Conservation (phyloP, 352 stramenopile species). For the Phytophthora crassamura region DNA sequence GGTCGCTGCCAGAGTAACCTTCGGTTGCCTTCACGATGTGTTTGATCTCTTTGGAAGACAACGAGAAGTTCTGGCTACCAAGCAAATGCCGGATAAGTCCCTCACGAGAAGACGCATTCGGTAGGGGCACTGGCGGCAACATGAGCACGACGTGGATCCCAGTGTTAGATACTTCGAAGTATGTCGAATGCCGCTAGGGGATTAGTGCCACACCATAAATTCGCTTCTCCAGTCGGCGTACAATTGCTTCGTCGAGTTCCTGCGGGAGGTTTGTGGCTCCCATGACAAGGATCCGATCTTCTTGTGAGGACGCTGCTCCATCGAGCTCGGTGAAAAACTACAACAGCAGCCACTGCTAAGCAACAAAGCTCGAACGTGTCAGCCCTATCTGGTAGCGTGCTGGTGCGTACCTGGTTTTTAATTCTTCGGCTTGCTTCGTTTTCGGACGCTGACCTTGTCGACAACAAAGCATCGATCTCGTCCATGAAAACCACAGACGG, state of each 20-base stretch:
- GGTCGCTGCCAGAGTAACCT: slow-evolving; percentile 87
- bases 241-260: slow-evolving; percentile 88
- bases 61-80: slow-evolving; percentile 51
- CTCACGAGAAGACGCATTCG: slow-evolving; percentile 57
- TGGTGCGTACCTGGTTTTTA: slow-evolving; percentile 82
- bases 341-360: neutral
- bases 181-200: neutral
- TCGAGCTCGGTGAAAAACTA: slow-evolving; percentile 92
- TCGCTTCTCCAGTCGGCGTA: slow-evolving; percentile 86
- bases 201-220: slow-evolving; percentile 75
- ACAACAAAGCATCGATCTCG: slow-evolving; percentile 89
- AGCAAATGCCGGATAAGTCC: slow-evolving; percentile 70
- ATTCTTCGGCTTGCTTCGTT: slow-evolving; percentile 89
- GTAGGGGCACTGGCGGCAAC: slow-evolving; percentile 70
- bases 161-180: neutral
- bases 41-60: slow-evolving; percentile 70
- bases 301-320: slow-evolving; percentile 68
- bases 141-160: neutral
- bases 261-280: slow-evolving; percentile 88
- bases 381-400: neutral
- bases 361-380: neutral
- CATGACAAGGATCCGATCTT: slow-evolving; percentile 89
- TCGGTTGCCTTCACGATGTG: slow-evolving; percentile 75
- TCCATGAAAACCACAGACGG: slow-evolving; percentile 92
- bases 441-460: slow-evolving; percentile 74